Evolutionary conservation across 139 green algal genomes (phyloP), one percentile per base, ranked within the genome.

Genomic region (Nannochloris sp.): DNA sequence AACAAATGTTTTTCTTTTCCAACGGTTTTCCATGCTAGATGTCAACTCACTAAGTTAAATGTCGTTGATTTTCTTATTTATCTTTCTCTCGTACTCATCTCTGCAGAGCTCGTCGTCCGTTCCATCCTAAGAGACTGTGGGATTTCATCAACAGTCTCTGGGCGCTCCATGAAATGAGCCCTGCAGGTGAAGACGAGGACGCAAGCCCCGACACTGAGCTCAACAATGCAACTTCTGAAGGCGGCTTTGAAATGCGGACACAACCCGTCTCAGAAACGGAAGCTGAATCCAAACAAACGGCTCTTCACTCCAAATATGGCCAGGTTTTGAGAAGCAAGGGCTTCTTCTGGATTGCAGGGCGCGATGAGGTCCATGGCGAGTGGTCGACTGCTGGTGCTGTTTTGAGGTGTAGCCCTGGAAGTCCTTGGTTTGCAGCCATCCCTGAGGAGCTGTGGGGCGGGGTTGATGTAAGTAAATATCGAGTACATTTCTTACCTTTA

Each of bases 241-340:
- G 23, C 32, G 67, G 44, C 14, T 0, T 68, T 51, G 31, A 25
- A 12, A 53, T 74, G 6, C 42, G 54, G 12, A 32, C 45, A 0
- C 30, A 62, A 32, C 4, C 19, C 4, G 46, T 69, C 3, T 60
- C 68, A 3, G 36, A 45, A 2, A 30, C 54, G 1, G 45, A 75
- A 42, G 45, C 34, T 14, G 37, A 5, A 24, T 32, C 2, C 4
- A 61, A 44, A 25, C 48, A 64, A 37, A 37, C 10, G 37, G 27
- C 1, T 25, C 33, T 60, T 59, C 61, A 45, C 39, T 33, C 30
- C 5, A n/a, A 44, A 5, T 82, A 77, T 54, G 79, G 82, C 13
- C 35, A 70, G 45, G 34, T 92, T 30, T 53, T 95, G 56, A 70
- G 87, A 25, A 80, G 66, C 54, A 93, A 93, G 73, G 87, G 87